Evolutionary conservation across 2,329 filamentous ascomycete genomes (phyloP), one percentile per base, ranked within the genome.

Genomic region (Nemania bipapillata): DNA sequence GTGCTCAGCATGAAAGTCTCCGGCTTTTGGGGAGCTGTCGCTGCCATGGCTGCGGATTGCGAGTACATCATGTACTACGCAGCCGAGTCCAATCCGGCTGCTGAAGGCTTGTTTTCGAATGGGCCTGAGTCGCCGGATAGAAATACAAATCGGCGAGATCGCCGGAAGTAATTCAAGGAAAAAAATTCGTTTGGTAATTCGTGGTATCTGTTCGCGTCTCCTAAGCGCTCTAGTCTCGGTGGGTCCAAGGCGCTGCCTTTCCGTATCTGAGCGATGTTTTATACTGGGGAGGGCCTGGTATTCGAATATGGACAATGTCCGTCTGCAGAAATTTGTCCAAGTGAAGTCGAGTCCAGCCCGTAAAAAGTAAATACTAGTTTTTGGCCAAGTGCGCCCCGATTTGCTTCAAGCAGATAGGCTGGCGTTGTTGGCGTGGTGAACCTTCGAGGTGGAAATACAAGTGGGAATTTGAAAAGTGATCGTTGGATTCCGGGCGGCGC

Each of bases 1-100:
- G 92, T 94, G 80, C 95, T 97, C 81, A 99, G 87, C 91, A 99
- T 95, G 80, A 99, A 99, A 47, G 96, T 98, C 86, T 99, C 96
- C 75, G 96, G 96, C 82, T 97, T 97, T 84, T 97, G 94, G 72
- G 92, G 92, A 78, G 92, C 91, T 76, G 92, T 49, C 37, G 75
- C 92, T 65, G 75, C 92, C 93, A 97, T 97, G 75, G 90, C 87
- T 78, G 92, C 88, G 84, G 94, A 91, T 84, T 93, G 91, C 74
- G 91, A 87, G 83, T 93, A 95, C 92, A 95, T 94, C 78, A 68
- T 67, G 74, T 73, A 77, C 76, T 73, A 70, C 72, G 67, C 74
- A 74, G 70, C 70, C 58, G 69, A 70, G 58, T 73, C 61, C 62
- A 55, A 47, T 68, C 71, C 63, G 56, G 61, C 65, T 50, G 60